Evolutionary conservation across 1,284 basidiomycete species (phyloP).

Genomic region (Rhodofomes roseus): DNA sequence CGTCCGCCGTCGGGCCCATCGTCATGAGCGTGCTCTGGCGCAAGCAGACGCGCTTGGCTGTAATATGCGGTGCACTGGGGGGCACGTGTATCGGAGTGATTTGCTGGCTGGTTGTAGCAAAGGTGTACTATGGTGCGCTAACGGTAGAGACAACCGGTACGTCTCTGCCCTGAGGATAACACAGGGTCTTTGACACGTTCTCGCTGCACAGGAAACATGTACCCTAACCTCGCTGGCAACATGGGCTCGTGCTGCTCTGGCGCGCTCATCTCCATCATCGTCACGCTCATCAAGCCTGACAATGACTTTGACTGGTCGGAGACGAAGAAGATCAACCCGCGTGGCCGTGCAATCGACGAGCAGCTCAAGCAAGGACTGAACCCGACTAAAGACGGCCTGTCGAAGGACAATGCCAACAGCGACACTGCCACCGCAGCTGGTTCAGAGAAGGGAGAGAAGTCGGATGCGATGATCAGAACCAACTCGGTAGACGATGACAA

Average conservation of each 20-base stretch:
- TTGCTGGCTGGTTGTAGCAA: conserved; percentile 16
- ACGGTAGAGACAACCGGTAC: conserved; percentile 6
- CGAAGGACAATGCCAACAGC: neutral
- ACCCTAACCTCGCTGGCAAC: conserved; percentile 8
- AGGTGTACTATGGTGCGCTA: conserved; percentile 5
- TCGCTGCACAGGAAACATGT: conserved; percentile 4
- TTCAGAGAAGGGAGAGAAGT: conserved; percentile 7
- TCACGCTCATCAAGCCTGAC: conserved; percentile 11
- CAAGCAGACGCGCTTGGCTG: conserved; percentile 15
- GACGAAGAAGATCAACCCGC: conserved; percentile 11
- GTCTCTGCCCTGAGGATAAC: too few species aligned
- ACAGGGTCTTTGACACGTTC: neutral
- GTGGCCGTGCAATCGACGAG: conserved; percentile 6
- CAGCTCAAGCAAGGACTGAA: neutral
- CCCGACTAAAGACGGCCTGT: neutral
- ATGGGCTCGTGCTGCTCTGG: conserved; percentile 12
- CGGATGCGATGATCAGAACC: neutral
- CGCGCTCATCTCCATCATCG: conserved; percentile 8
- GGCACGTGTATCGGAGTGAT: conserved; percentile 12
- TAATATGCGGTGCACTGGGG: conserved; percentile 13
- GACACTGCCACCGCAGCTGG: neutral
- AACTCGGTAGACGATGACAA: neutral
- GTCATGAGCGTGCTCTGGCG: conserved; percentile 22
- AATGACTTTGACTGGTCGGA: conserved; percentile 11
- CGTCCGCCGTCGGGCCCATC: conserved; percentile 30